Evolutionary conservation across 192 early-diverging fungal species (phyloP).

Genomic region (Coemansia sp.): DNA sequence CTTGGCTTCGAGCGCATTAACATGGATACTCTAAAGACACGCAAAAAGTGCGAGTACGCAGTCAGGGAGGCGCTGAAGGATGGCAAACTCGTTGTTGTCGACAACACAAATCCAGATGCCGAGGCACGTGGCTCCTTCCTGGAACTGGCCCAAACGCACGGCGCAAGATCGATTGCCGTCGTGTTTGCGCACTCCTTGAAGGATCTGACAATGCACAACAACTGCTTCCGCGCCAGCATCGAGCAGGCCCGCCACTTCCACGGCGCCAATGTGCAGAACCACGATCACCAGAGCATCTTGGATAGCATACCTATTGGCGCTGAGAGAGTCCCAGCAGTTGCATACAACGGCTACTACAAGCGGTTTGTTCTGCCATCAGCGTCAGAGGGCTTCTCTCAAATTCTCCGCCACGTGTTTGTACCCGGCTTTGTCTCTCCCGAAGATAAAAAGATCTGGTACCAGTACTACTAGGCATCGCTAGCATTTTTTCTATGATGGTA

Average conservation of each 20-base stretch:
- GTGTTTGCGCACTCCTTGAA: constrained; percentile 66
- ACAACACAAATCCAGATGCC: constrained; percentile 78
- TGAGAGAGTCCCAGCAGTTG: constrained; percentile 40
- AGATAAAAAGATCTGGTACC: constrained; percentile 43
- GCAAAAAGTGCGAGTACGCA: constrained; percentile 71
- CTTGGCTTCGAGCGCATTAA: constrained; percentile 77
- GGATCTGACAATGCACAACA: constrained; percentile 80
- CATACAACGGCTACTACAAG: constrained; percentile 49
- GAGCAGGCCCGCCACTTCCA: constrained; percentile 37
- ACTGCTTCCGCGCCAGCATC: constrained; percentile 64
- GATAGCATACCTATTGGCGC: constrained; percentile 7
- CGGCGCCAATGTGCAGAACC: background rate
- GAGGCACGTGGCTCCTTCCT: constrained; percentile 68
- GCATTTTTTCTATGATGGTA: background rate
- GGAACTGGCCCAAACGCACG: constrained; percentile 57
- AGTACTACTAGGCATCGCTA: constrained; percentile 24
- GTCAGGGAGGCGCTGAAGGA: constrained; percentile 57
- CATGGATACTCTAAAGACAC: constrained; percentile 79
- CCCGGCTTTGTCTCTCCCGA: constrained; percentile 24
- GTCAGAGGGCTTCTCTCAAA: constrained; percentile 27
- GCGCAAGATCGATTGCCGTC: constrained; percentile 26
- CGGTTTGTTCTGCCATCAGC: constrained; percentile 20
- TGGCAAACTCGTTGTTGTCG: constrained; percentile 72
- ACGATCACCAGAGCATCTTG: background rate
- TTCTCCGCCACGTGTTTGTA: constrained; percentile 32